Conservation (phyloP, 768 basidiomycete genomes). For the Cystofilobasidium capitatum region DNA sequence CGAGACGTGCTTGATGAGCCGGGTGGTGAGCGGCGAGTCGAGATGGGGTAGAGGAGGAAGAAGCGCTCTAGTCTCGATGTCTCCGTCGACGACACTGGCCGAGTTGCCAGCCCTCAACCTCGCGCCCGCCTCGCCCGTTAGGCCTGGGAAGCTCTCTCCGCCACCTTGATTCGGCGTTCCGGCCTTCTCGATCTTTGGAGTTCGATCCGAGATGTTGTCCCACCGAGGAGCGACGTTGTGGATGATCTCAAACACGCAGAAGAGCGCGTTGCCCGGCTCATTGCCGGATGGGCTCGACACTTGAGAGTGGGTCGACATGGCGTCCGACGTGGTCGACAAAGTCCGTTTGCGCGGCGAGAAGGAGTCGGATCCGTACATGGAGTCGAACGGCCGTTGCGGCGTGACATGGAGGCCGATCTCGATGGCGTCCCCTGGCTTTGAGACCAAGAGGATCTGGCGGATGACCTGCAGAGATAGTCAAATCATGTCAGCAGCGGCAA, state of each 20-base stretch:
- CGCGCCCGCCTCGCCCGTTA: background rate
- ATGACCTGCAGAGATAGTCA: constrained; percentile 51
- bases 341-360: constrained; percentile 10
- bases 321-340: constrained; percentile 7
- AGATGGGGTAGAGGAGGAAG: constrained; percentile 32
- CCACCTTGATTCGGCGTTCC: background rate
- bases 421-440: constrained; percentile 66
- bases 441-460: constrained; percentile 65
- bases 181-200: constrained; percentile 17
- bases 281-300: constrained; percentile 31
- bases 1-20: constrained; percentile 35
- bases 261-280: constrained; percentile 42
- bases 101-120: background rate
- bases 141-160: constrained; percentile 5
- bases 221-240: constrained; percentile 43
- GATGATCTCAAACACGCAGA: constrained; percentile 53
- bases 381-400: constrained; percentile 36
- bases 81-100: background rate
- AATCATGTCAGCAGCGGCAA: constrained; percentile 7
- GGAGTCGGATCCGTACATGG: background rate
- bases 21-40: constrained; percentile 33
- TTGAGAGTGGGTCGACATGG: constrained; percentile 30
- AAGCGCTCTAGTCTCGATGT: background rate
- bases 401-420: constrained; percentile 60
- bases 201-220: constrained; percentile 10